Conservation (phyloP, 192 early-diverging fungal species). For the Coemansia sp. region DNA sequence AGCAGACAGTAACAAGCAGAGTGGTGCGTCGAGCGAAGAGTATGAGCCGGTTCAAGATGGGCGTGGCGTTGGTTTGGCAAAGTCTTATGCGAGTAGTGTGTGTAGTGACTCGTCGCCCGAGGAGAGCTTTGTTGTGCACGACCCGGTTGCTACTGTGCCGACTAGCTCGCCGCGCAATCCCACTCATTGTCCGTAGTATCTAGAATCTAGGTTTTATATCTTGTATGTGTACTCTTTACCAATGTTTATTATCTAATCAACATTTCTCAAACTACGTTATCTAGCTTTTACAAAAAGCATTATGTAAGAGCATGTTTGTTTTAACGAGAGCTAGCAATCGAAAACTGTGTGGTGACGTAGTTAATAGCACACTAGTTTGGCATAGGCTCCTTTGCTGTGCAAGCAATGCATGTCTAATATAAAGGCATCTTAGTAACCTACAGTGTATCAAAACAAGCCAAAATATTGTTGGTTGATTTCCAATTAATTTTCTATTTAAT, state of each 20-base stretch:
- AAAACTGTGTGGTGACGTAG: too few species aligned
- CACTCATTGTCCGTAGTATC: neutral
- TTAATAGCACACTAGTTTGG: too few species aligned
- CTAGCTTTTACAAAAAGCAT: neutral
- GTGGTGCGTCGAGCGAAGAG: neutral
- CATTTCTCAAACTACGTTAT: neutral
- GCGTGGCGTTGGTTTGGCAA: neutral
- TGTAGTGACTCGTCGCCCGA: slow-evolving; percentile 6
- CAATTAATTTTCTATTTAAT: too few species aligned
- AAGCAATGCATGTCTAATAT: too few species aligned
- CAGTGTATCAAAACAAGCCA: too few species aligned
- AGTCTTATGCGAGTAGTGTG: neutral
- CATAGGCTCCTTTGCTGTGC: too few species aligned
- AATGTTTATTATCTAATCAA: too few species aligned
- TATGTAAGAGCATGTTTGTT: neutral
- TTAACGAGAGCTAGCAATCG: too few species aligned
- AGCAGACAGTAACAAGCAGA: neutral
- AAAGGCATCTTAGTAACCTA: too few species aligned
- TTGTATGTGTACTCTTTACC: neutral
- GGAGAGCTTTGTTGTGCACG: slow-evolving; percentile 18
- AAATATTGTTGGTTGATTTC: too few species aligned
- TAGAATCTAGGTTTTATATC: neutral
- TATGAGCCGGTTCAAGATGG: too few species aligned
- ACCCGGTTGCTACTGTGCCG: slow-evolving; percentile 3
- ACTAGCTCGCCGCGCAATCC: neutral